Conservation (phyloP, 2,329 filamentous ascomycete genomes). For the Celoporthe dispersa region DNA sequence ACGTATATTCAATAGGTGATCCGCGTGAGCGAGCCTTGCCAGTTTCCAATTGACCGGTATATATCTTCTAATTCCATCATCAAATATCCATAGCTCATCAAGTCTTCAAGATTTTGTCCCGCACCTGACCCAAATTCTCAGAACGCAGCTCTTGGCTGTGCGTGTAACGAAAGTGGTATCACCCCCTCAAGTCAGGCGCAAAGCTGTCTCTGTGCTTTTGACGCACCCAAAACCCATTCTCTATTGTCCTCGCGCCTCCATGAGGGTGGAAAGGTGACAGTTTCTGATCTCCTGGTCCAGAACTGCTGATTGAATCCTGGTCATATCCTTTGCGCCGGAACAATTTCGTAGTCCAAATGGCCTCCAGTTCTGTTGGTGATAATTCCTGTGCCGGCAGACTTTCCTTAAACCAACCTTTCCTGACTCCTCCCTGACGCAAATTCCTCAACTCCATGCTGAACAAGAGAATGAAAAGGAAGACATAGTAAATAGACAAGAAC, state of each 20-base stretch:
- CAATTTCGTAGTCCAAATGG: neutral
- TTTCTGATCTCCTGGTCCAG: neutral
- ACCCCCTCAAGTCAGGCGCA: neutral
- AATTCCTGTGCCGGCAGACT: constrained; percentile 3
- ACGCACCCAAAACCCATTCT: neutral
- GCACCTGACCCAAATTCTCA: neutral
- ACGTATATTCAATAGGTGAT: constrained; percentile 3
- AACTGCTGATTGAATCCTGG: neutral
- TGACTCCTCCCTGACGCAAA: neutral
- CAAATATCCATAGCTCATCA: constrained; percentile 1
- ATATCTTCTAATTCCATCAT: neutral
- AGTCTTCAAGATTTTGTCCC: neutral
- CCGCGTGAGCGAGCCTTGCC: neutral
- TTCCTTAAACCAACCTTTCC: neutral
- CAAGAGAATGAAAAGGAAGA: constrained; percentile 17
- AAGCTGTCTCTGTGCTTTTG: neutral
- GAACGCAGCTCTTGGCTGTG: neutral
- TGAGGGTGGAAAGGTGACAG: neutral
- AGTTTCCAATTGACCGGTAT: neutral
- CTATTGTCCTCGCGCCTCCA: neutral
- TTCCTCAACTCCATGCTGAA: constrained; percentile 33
- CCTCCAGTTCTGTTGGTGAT: constrained; percentile 5
- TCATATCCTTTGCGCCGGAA: constrained; percentile 9
- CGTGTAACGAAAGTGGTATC: constrained; percentile 6
- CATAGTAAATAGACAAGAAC: neutral